Base-by-base conservation (phyloP, 2,329 filamentous ascomycete genomes). In the Talaromyces verruculosus region DNA sequence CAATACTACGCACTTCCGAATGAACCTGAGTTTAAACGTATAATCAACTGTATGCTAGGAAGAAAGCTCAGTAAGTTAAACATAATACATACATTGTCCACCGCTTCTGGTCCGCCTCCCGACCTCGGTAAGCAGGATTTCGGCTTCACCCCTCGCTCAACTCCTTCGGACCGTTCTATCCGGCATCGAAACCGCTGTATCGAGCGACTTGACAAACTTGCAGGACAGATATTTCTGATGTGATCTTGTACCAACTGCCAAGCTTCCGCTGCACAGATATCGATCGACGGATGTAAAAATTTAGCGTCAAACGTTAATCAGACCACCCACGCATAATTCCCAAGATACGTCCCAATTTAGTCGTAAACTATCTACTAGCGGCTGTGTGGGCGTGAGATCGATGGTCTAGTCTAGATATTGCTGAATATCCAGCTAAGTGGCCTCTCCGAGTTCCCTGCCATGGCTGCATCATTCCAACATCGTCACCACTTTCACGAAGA, bases 291-390 rank as follows among this genome's bases (percentile, higher is more conserved):
- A 8, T 33, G 28, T n/a, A n/a, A 28, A 53, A 53, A 6, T 53
- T 51, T 53, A 53, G 49, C 49, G 49, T 53, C 49, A 53, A 53
- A 53, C 49, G 49, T 53, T 53, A 53, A n/a, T 53, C 28, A 53
- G 28, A 53, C 49, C 49, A 19, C 49, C 15, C 8, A 33, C 49
- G 28, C 15, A n/a, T 10, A 8, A 49, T 2, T 13, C 10, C 13
- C 7, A 15, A 49, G 45, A 25, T 25, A 15, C 11, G 15, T 28
- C 47, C 47, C 13, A 17, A 49, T 3, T 47, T 15, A 17, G 22
- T 3, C 22, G 11, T 17, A 28, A 17, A 17, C 13, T 1, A 28
- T 49, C 22, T 13, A 7, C 22, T 49, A 28, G 22, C 22, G 22
- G 47, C 7, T 30, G 1, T 4, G 3, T 51, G 7, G 6, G 15